These are phyloP conservation scores for Adansonia madagascariensis DNA, from an alignment of 441 rosid genomes.

Conservation along the genomic window DNA sequence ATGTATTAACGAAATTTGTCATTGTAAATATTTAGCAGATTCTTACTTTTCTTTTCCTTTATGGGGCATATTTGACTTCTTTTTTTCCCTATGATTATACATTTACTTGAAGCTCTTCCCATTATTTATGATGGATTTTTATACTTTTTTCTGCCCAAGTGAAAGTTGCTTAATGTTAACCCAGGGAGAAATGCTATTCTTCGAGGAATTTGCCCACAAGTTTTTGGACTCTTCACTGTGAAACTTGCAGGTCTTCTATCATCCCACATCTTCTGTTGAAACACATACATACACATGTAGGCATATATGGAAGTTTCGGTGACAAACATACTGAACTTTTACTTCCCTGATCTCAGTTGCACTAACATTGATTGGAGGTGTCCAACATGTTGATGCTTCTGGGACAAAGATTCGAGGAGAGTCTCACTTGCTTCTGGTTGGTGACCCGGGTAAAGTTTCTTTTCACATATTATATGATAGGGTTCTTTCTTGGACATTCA, in stretches of 20 bases:
- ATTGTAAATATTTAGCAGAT: constrained; percentile 1
- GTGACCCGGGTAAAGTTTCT: constrained; percentile 79
- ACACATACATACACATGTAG: not conserved
- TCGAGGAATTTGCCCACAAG: constrained; percentile 88
- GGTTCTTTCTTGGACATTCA: constrained; percentile 17
- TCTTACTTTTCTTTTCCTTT: not conserved
- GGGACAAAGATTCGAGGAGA: constrained; percentile 97
- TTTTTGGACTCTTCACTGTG: constrained; percentile 98
- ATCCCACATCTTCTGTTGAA: constrained; percentile 14
- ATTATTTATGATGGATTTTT: constrained; percentile 13
- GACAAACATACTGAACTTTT: constrained; percentile 6
- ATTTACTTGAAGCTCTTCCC: not conserved
- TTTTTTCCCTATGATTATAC: not conserved
- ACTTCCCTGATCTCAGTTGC: constrained; percentile 59
- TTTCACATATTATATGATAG: not conserved
- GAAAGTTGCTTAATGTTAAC: not conserved
- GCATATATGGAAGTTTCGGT: not conserved
- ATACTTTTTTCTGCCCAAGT: constrained; percentile 5
- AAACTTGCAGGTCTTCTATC: constrained; percentile 78
- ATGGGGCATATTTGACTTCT: not conserved
- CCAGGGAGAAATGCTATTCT: constrained; percentile 90
- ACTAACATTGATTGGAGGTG: constrained; percentile 91
- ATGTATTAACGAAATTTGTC: not conserved
- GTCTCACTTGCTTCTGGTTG: constrained; percentile 96
- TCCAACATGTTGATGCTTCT: constrained; percentile 93